These are phyloP conservation scores for Hypoxylon crocopeplum DNA, from an alignment of 495 filamentous ascomycete genomes.

Conservation along the genomic window DNA sequence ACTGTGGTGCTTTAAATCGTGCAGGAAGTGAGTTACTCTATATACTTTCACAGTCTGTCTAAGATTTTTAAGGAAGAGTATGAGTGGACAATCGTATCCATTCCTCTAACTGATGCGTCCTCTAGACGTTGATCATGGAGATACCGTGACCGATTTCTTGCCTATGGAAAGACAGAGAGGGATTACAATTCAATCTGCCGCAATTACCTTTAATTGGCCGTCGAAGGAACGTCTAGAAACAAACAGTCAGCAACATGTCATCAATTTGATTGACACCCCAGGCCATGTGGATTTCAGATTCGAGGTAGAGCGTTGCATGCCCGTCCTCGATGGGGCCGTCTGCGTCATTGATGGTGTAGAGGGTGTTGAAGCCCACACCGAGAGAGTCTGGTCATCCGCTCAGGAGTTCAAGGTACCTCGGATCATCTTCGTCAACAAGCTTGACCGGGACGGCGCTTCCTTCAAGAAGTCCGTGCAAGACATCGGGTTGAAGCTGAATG, in stretches of 20 bases:
- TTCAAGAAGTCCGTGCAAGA: constrained; percentile 89
- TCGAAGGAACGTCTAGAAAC: constrained; percentile 40
- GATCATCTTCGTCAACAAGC: constrained; percentile 92
- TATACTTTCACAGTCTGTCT: not conserved
- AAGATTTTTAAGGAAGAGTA: too few species aligned
- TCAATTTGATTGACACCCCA: constrained; percentile 97
- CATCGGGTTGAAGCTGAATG: constrained; percentile 76
- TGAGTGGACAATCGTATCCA: not conserved
- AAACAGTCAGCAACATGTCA: constrained; percentile 55
- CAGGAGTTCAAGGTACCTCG: constrained; percentile 83
- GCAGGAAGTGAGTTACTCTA: constrained; percentile 70
- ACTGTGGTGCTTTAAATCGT: constrained; percentile 85
- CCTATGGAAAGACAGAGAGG: constrained; percentile 92
- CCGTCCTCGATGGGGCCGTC: constrained; percentile 92
- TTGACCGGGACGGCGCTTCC: constrained; percentile 91
- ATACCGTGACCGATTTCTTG: constrained; percentile 97
- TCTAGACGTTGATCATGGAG: constrained; percentile 92
- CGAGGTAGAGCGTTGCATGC: constrained; percentile 91
- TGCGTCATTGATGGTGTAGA: constrained; percentile 97
- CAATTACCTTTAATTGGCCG: constrained; percentile 91
- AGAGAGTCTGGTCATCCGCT: constrained; percentile 95
- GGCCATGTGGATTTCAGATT: constrained; percentile 99
- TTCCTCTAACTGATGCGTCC: constrained; percentile 23
- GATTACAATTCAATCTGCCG: constrained; percentile 97
- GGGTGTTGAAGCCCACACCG: constrained; percentile 97